phyloP scores from a whole-genome alignment of 352 stramenopile species.

The Globisporangium okanoganense region DNA sequence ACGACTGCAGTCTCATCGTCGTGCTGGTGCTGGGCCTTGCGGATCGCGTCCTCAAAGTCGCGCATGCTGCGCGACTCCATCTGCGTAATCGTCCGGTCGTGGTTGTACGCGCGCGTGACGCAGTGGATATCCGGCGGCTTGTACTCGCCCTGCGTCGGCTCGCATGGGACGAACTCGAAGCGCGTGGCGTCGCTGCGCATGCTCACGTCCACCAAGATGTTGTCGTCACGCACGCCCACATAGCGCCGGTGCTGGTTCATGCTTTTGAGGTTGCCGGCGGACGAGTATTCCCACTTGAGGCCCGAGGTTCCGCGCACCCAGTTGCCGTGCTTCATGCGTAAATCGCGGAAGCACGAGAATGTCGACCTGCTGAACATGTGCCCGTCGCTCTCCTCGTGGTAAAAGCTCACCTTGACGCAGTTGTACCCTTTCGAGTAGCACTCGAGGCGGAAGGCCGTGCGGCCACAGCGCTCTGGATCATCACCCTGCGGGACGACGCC shows the following conservation, averaged over 20 bases:
- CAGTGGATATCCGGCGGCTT: constrained; percentile 65
- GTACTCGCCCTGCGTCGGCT: constrained; percentile 26
- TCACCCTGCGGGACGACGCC: constrained; percentile 44
- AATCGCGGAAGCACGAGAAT: constrained; percentile 80
- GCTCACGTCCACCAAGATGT: constrained; percentile 76
- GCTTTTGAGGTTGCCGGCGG: constrained; percentile 75
- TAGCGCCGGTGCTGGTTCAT: constrained; percentile 89
- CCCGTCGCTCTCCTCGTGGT: constrained; percentile 50
- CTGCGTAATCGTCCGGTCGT: constrained; percentile 54
- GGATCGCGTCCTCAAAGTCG: constrained; percentile 59
- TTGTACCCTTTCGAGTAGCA: constrained; percentile 84
- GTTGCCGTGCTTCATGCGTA: constrained; percentile 73
- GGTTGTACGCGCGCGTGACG: constrained; percentile 72
- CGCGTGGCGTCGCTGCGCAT: constrained; percentile 79
- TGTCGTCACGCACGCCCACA: constrained; percentile 66
- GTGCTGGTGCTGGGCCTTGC: constrained; percentile 22
- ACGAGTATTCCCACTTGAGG: constrained; percentile 80
- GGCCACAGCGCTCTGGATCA: constrained; percentile 39
- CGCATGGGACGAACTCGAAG: constrained; percentile 74
- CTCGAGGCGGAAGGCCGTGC: constrained; percentile 68
- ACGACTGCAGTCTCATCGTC: not conserved
- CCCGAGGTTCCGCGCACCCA: constrained; percentile 57
- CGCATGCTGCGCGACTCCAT: constrained; percentile 78
- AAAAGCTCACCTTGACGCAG: constrained; percentile 84
- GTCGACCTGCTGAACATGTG: constrained; percentile 87